Evolutionary conservation across 2,329 filamentous ascomycete species (phyloP).

Genomic region (Akanthomyces muscarius): DNA sequence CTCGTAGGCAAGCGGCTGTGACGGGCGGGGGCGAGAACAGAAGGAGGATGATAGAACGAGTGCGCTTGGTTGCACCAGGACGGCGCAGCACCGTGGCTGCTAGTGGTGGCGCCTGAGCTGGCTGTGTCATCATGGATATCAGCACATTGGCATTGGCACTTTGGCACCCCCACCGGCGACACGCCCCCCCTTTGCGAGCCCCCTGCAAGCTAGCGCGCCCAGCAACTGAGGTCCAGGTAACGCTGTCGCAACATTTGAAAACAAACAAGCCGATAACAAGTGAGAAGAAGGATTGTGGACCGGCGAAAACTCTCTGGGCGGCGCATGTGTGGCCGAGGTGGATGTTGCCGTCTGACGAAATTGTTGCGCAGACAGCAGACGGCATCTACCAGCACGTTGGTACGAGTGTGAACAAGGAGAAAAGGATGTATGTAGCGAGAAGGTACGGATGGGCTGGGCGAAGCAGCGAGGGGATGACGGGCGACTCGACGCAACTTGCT

Average conservation of each 20-base stretch:
- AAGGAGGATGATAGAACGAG: not conserved
- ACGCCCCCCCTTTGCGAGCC: slow-evolving; percentile 5
- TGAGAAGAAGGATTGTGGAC: not conserved
- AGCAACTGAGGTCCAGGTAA: not conserved
- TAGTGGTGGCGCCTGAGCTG: not conserved
- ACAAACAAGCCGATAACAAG: not conserved
- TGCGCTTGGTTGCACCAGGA: not conserved
- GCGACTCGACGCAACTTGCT: slow-evolving; percentile 3
- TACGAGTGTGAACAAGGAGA: not conserved
- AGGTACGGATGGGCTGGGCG: not conserved
- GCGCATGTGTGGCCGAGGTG: not conserved
- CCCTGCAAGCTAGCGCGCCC: slow-evolving; percentile 12
- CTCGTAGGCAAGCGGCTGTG: not conserved
- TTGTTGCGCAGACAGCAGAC: not conserved
- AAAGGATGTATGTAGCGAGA: not conserved
- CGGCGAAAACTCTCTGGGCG: not conserved
- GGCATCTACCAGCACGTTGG: not conserved
- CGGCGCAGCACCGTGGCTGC: not conserved
- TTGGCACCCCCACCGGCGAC: slow-evolving; percentile 2
- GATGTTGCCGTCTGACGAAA: not conserved
- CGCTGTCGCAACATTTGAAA: slow-evolving; percentile 7
- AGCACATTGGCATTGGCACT: slow-evolving; percentile 3
- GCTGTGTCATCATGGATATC: slow-evolving; percentile 15
- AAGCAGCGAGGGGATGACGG: not conserved
- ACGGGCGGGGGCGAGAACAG: not conserved